Base-by-base conservation (phyloP, 768 basidiomycete species). In the Trametes maxima region DNA sequence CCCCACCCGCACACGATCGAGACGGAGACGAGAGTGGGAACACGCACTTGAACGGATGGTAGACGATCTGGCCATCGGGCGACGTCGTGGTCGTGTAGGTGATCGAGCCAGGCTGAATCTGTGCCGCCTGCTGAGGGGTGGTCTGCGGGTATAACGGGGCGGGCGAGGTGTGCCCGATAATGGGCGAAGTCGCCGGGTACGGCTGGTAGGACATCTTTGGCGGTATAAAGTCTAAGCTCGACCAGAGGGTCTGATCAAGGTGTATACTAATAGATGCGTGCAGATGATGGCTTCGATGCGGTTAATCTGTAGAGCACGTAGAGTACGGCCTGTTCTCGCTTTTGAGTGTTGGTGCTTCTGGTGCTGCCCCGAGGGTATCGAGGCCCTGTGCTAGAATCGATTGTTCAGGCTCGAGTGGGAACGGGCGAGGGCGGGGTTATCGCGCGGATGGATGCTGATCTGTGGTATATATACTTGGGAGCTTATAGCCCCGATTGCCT, bases 1-100 rank as follows among this genome's bases (percentile, higher is more conserved):
- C 6, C 14, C 25, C 19, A 57, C 61, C n/a, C n/a, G 16, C 40
- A 35, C 33, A 67, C 36, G 54, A 55, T 60, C 54, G 28, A 33
- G 28, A 60, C 25, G 37, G 37, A 39, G 35, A 37, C 24, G 22
- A 43, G 33, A 21, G 25, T 42, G 24, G 36, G 17, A 24, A 54
- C 36, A 75, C 85, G 64, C 68, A 89, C 90, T 78, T 91, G 83
- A 90, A 92, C 13, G 85, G 81, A 68, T 91, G 87, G 70, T 92
- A 92, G 55, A 80, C 69, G 33, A 83, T 57, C 63, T 80, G 77
- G 17, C 90, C 90, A 75, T 91, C 85, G 39, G 82, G 76, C 2
- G 79, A 79, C 0, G 77, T 80, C 1, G 85, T 80, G 12, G 88
- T 89, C 0, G 89, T 89, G 64, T 90, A 92, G 21, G 88, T 90